phyloP scores from a whole-genome alignment of 2,329 filamentous ascomycete species.

The Zymoseptoria brevis region DNA sequence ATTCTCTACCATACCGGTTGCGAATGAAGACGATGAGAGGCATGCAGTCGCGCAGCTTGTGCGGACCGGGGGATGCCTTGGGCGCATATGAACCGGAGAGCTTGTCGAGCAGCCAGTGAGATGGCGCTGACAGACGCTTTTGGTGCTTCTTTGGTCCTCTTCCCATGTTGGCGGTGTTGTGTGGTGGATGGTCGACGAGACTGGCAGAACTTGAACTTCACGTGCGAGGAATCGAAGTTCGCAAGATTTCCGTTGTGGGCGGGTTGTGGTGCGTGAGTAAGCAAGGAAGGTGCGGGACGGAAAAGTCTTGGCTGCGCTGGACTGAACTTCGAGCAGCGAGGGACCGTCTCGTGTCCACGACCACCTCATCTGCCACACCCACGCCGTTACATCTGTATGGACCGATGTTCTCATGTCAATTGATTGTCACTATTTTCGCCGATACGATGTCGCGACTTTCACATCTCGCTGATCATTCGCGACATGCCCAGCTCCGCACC shows the following conservation, averaged over 20 bases:
- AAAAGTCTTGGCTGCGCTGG: neutral
- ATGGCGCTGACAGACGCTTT: slow-evolving; percentile 98
- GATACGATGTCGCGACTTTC: too few species aligned
- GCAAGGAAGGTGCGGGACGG: neutral
- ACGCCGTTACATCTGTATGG: too few species aligned
- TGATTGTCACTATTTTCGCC: too few species aligned
- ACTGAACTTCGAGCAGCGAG: too few species aligned
- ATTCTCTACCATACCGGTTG: slow-evolving; percentile 45
- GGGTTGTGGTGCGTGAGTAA: slow-evolving; percentile 2
- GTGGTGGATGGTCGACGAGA: slow-evolving; percentile 11
- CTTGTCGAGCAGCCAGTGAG: slow-evolving; percentile 99
- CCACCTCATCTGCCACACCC: neutral
- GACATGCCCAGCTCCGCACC: too few species aligned
- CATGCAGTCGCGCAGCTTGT: slow-evolving; percentile 99
- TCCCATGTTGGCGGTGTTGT: slow-evolving; percentile 50
- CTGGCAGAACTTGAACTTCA: neutral
- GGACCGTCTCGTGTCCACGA: neutral
- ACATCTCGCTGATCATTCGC: too few species aligned
- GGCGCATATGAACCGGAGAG: slow-evolving; percentile 72
- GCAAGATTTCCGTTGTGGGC: slow-evolving; percentile 4
- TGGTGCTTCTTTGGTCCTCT: slow-evolving; percentile 68
- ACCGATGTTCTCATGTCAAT: too few species aligned
- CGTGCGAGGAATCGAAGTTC: slow-evolving; percentile 1
- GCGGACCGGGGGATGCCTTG: slow-evolving; percentile 73
- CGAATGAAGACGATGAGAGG: slow-evolving; percentile 98